Percentiles rank a stretch among this genome's conserved stretches.
These are phyloP conservation scores for Gypsophila paniculata DNA, from an alignment of 179 eudicot species.

Conservation along the genomic window DNA sequence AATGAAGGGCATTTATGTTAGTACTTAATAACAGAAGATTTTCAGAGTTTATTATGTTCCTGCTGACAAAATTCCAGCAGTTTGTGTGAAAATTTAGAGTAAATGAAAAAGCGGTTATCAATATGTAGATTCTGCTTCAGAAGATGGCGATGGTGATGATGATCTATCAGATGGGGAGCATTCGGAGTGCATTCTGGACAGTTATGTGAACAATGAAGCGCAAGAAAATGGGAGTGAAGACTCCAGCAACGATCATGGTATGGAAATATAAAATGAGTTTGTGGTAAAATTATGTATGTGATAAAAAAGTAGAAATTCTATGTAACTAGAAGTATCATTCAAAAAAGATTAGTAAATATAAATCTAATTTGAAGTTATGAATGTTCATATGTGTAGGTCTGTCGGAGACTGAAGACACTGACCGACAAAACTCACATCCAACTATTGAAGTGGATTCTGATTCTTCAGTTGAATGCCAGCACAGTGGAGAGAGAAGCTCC, in stretches of 20 bases:
- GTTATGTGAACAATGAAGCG: not conserved
- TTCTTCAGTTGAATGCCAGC: constrained; percentile 15
- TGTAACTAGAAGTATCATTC: not conserved
- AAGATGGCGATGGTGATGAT: not conserved
- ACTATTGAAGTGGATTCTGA: not conserved
- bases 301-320: not conserved
- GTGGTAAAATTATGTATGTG: not conserved
- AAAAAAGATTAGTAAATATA: not conserved
- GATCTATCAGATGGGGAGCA: not conserved
- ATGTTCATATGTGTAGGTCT: not conserved
- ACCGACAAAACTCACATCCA: not conserved
- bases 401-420: not conserved
- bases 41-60: not conserved
- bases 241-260: constrained; percentile 3
- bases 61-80: not conserved
- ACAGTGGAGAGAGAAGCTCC: constrained; percentile 8
- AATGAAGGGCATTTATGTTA: not conserved
- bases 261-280: not conserved
- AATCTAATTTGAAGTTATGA: not conserved
- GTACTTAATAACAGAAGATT: constrained; percentile 4
- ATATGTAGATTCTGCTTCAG: constrained; percentile 12
- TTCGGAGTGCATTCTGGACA: not conserved
- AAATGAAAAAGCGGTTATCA: not conserved
- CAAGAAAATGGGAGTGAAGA: constrained; percentile 1
- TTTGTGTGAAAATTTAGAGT: not conserved